Base-by-base conservation (phyloP, 78 protist genomes). In the Speleostelium caveatum region DNA sequence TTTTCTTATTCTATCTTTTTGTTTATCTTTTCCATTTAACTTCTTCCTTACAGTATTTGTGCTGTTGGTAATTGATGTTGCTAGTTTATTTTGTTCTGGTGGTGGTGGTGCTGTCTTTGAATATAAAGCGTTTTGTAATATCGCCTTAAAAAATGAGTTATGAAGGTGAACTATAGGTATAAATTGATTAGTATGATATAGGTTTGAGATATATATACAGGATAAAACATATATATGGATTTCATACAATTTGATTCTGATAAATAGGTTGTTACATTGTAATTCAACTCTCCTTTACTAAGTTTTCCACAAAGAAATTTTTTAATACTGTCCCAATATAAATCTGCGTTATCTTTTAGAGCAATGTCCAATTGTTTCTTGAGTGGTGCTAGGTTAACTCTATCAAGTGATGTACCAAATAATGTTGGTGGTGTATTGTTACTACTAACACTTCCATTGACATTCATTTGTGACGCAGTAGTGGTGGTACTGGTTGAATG, bases 111-210 rank as follows among this genome's bases (percentile, higher is more conserved):
- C n/a, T 35, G 79, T 69, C 30, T 69, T 83, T 7, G 91, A 39
- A 45, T 83, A 83, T 28, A 83, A 69, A 28, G 91, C 61, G 42
- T 83, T 83, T 14, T 39, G 45, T 39, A 83, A 30, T 28, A 83
- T 42, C 32, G 91, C 78, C 59, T 69, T 83, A 60, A 83, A 69
- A 30, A 83, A 83, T 59, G n/a, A 22, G 59, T 83, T 83, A 33
- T 83, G 91, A 35, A 69, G 33, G 41, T 59, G 69, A 28, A 83
- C 91, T 83, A 26, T 2, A 51, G 2, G 63, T 32, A 1, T 28
- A 4, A n/a, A 53, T 14, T 53, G 4, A 2, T 32, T 55, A 10
- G 12, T 2, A 5, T 10, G 2, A 2, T 6, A 30, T 38, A 35
- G 49, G 56, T 35, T 21, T 1, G 35, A 2, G 14, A 16, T 26